A percentile compares a stretch with the other conserved stretches of the same genome.
These are phyloP conservation scores for Neurospora intermedia DNA, from an alignment of 495 filamentous ascomycete genomes.

Conservation along the genomic window DNA sequence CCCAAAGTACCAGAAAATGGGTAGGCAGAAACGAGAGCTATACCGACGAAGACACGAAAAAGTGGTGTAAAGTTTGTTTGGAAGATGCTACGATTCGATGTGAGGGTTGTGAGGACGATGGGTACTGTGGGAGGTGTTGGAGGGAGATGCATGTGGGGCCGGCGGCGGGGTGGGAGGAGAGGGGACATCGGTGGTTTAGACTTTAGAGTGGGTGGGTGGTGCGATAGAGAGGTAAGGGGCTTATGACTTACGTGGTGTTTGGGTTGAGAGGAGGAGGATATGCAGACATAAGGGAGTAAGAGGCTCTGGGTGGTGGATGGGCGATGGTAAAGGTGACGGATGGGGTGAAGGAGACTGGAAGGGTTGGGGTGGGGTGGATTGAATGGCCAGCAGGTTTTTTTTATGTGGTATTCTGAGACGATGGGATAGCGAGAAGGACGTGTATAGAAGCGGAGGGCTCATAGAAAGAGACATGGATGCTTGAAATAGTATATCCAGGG, in stretches of 20 bases:
- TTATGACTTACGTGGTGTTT: neutral
- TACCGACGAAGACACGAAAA: constrained; percentile 53
- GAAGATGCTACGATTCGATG: constrained; percentile 54
- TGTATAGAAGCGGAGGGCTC: neutral
- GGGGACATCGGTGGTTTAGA: constrained; percentile 33
- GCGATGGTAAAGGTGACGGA: neutral
- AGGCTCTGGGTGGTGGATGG: neutral
- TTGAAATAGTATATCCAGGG: no score
- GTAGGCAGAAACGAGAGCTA: constrained; percentile 24
- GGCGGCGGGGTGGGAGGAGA: constrained; percentile 45
- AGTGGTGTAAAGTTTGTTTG: constrained; percentile 62
- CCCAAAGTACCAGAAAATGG: neutral
- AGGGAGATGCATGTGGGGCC: constrained; percentile 55
- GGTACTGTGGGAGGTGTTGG: constrained; percentile 61
- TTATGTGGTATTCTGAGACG: no score
- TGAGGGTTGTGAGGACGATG: constrained; percentile 51
- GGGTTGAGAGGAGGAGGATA: neutral
- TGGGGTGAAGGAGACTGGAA: neutral
- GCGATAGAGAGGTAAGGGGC: no score
- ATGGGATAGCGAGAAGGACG: neutral
- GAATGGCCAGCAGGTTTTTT: neutral
- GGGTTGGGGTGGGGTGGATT: neutral
- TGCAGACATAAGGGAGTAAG: neutral
- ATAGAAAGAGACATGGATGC: no score
- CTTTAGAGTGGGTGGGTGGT: constrained; percentile 19